Base-by-base conservation (phyloP, 768 basidiomycete genomes). In the Rickenella mellea region DNA sequence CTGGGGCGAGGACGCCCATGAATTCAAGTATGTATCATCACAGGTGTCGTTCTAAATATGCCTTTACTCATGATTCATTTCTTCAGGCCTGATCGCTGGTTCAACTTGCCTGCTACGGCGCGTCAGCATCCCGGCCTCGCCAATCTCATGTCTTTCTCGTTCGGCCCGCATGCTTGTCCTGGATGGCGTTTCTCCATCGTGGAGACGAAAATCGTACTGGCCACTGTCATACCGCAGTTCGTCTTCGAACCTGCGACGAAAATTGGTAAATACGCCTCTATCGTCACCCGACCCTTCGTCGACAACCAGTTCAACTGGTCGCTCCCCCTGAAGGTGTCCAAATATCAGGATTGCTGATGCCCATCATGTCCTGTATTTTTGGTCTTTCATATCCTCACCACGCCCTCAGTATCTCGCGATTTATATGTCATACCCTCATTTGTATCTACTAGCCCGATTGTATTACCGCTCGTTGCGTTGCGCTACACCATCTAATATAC, bases 31-130 rank as follows among this genome's bases (percentile, higher is more conserved):
- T 44, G 73, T 60, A 32, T 31, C 39, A 17, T 35, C 11, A 31
- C n/a, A n/a, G 19, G 6, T 3, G 37, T 39, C 12, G 6, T 39
- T 39, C 9, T 24, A 20, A 25, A 43, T 25, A 19, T 31, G 30
- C 15, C 25, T 41, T 43, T 27, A 42, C 29, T 44, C 20, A 46
- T 51, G 37, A 30, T 40, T 25, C n/a, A 39, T 17, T 35, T 25
- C 14, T 40, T 11, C 31, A 77, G 76, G 28, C 77, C 77, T 31
- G 68, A 73, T 40, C 69, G 78, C 35, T 80, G 77, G 76, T 17
- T 10, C 15, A 54, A 63, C 14, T 56, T 73, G 8, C 66, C 70
- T 0, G 41, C 55, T 2, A 43, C 49, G 5, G 67, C 64, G 9
- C 58, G 57, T 14, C 51, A 60, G 5, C 64, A 68, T 35, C 74